Evolutionary conservation across 2,329 filamentous ascomycete species (phyloP), one percentile per base, ranked within the genome.

Genomic region (Cladosporium phlei): DNA sequence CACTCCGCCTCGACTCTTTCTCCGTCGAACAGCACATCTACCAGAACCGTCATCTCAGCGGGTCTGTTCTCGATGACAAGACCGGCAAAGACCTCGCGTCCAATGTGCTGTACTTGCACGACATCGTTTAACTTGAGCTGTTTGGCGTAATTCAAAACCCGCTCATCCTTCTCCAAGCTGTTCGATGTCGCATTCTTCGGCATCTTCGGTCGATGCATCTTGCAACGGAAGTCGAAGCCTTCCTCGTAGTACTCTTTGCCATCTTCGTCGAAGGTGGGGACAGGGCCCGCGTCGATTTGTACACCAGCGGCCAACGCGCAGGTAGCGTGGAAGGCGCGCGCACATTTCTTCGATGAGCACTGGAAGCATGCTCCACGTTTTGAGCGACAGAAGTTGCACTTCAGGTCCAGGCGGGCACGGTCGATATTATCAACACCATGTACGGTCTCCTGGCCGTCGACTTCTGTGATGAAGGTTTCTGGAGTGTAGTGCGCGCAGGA

Each of bases 291-390:
- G 63, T 98, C 91, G 38, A 96, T 83, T 62, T 95, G 86, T 2
- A 96, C 89, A 47, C 93, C 93, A 27, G 90, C 91, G 17, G 91
- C 83, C 6, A 89, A 85, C 2, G 93, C 93, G 64, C 93, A 98
- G 1, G 90, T 97, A 12, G 91, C 87, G 64, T 98, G 93, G 67
- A 96, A 98, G 7, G 91, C 85, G 53, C 93, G 78, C 3, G 88
- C 85, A 60, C 93, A 98, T 65, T 95, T 97, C 72, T 90, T 91
- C 57, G 88, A 85, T 1, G 88, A 94, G 68, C 93, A 98, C 66
- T 97, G 91, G 70, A 98, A 94, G 69, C 91, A 96, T 12, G 88
- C 88, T n/a, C 93, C 93, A 48, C 86, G 86, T 66, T 93, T 94
- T 24, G 89, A 94, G 25, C 90, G 87, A 63, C 93, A 98, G 69